A percentile compares a stretch with the other conserved stretches of the same genome.
Conservation (phyloP, 208 protist genomes). For the Crithidia sp. region DNA sequence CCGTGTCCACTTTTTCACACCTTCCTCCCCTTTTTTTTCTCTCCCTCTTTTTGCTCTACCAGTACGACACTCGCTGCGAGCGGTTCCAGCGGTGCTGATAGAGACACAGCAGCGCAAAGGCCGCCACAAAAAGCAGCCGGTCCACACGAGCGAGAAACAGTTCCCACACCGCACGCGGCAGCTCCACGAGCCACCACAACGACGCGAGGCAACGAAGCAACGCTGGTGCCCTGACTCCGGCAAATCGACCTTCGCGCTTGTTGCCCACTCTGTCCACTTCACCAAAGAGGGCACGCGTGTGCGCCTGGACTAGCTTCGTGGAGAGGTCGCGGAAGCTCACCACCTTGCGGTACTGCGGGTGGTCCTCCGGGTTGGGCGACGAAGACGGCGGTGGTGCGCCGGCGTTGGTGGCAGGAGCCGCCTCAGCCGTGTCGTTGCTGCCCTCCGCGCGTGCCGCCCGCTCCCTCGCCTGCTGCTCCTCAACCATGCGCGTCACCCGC, state of each 20-base stretch:
- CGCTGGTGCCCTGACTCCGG: too few relatives aligned
- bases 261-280: not conserved
- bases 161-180: conserved; percentile 1
- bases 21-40: not conserved
- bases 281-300: conserved; percentile 18
- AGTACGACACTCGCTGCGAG: conserved; percentile 27
- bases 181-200: conserved; percentile 9
- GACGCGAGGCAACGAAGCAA: not conserved
- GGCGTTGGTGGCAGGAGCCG: not conserved
- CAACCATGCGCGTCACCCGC: conserved; percentile 12
- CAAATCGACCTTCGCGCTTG: not conserved
- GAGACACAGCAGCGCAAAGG: conserved; percentile 22
- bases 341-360: conserved; percentile 29
- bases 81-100: conserved; percentile 27
- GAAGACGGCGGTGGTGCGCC: not conserved
- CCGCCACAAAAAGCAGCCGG: conserved; percentile 12
- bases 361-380: conserved; percentile 10
- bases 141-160: conserved; percentile 14
- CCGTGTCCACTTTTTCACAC: not conserved
- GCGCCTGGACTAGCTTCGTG: conserved; percentile 18
- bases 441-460: not conserved
- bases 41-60: not conserved
- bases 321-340: conserved; percentile 25
- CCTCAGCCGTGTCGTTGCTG: not conserved
- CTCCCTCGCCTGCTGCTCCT: conserved; percentile 13